A percentile compares a stretch with the other conserved stretches of the same genome.
These are phyloP conservation scores for Anisodus acutangulus DNA, from an alignment of 257 asterid genomes.

Conservation along the genomic window DNA sequence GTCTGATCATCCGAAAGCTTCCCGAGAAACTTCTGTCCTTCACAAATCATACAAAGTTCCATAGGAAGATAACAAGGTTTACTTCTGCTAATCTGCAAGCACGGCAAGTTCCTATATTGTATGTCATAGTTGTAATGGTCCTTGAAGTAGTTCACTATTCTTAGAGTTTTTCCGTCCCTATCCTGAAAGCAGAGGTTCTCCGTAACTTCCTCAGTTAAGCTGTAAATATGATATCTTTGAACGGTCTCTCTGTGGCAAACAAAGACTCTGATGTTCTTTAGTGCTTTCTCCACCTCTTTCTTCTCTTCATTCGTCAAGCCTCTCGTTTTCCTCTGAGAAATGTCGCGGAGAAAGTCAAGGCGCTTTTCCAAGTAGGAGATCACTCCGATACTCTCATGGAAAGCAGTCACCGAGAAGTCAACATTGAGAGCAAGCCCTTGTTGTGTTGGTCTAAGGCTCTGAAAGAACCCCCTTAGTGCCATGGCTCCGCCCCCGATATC, in stretches of 20 bases:
- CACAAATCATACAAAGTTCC: conserved; percentile 96
- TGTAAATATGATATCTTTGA: conserved; percentile 73
- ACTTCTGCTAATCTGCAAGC: conserved; percentile 87
- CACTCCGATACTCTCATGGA: conserved; percentile 91
- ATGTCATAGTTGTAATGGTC: conserved; percentile 83
- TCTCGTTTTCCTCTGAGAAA: conserved; percentile 48
- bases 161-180: conserved; percentile 66
- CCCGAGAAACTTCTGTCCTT: conserved; percentile 97
- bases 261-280: conserved; percentile 81
- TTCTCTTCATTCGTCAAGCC: conserved; percentile 59
- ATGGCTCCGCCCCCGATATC: conserved; percentile 93
- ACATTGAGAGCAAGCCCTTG: conserved; percentile 95
- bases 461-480: conserved; percentile 88
- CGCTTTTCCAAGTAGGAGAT: conserved; percentile 76
- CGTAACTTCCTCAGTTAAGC: conserved; percentile 70
- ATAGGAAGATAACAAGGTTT: conserved; percentile 89
- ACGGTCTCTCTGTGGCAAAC: conserved; percentile 86
- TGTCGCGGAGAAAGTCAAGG: conserved; percentile 60
- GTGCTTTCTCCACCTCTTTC: conserved; percentile 72
- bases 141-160: conserved; percentile 70
- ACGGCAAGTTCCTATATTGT: conserved; percentile 72
- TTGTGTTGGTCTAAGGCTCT: conserved; percentile 88
- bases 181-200: conserved; percentile 78
- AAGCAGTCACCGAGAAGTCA: conserved; percentile 90
- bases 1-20: conserved; percentile 96